These are phyloP conservation scores for Sarocladium kiliense DNA, from an alignment of 2,329 filamentous ascomycete genomes.

Conservation along the genomic window DNA sequence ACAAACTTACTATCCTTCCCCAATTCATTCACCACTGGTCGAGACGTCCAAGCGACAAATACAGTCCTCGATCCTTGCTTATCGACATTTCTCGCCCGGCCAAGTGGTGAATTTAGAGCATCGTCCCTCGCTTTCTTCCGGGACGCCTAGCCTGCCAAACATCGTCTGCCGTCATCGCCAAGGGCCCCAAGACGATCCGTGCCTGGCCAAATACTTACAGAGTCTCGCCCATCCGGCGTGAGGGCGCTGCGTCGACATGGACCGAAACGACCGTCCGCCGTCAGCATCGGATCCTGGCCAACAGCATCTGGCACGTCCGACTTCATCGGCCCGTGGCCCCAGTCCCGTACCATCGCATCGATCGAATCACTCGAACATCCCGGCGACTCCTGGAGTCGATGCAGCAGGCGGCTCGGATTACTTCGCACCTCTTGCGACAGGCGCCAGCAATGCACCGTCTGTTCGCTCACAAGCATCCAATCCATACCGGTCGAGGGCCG, in stretches of 20 bases:
- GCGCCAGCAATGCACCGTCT: background rate
- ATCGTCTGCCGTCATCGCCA: background rate
- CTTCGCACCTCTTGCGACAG: background rate
- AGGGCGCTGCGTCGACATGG: background rate
- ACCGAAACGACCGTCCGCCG: background rate
- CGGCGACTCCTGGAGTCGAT: background rate
- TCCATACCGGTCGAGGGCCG: background rate
- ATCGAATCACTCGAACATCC: constrained; percentile 1
- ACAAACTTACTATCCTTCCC: background rate
- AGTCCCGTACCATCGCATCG: background rate
- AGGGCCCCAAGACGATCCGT: background rate
- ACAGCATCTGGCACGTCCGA: background rate
- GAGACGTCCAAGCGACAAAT: too few relatives aligned
- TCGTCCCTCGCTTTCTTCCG: too few relatives aligned
- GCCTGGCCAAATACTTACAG: too few relatives aligned
- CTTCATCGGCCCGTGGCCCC: background rate
- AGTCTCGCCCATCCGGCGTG: background rate
- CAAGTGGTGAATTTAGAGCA: too few relatives aligned
- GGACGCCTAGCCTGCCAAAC: background rate
- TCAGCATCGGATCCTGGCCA: background rate
- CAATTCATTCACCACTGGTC: too few relatives aligned
- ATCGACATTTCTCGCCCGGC: too few relatives aligned
- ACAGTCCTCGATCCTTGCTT: too few relatives aligned
- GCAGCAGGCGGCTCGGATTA: background rate
- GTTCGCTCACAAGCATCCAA: background rate